Base-by-base conservation (phyloP, 495 filamentous ascomycete species). In the Coniosporium apollinis region DNA sequence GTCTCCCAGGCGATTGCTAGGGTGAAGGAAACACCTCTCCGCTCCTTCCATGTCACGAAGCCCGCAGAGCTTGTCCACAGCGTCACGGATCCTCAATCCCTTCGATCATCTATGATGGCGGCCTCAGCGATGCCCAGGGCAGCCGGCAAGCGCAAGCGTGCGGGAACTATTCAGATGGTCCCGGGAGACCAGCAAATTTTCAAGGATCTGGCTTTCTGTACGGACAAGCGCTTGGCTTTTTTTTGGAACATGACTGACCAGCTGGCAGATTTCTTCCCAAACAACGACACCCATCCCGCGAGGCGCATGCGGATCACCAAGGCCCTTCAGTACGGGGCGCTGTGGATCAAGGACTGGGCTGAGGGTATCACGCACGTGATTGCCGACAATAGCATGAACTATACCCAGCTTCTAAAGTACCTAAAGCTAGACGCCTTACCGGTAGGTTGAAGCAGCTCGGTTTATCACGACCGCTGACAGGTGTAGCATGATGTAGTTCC, bases 291-390 rank as follows among this genome's bases (percentile, higher is more conserved):
- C 26, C 67, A 73, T 13, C 68, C 67, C 1, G 56, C 69, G 1
- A 69, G 87, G 15, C 69, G 67, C 36, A 46, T 77, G 18, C 73
- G 79, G 19, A 87, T 94, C 28, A 65, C 65, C 18, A 82, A 76
- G 51, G 75, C 78, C 0, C 65, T 70, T 37, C 76, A 87, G 45
- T 76, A 76, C 48, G 89, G 89, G 19, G 87, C 74, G 4, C 57
- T 51, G 5, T 80, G 79, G 69, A 54, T 65, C 16, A 65, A 50
- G 30, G 58, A 65, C 5, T 78, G 70, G 66, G 47, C 45, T 15
- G 42, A 55, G 0, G 46, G 54, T 37, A 54, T 78, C 19, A 61
- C 61, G 15, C 84, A 93, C 59, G 61, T 92, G 36, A 68, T 96
- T 39, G 79, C 82, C 3, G 89, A 94, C 46, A 78, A 74, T 33